Base-by-base conservation (phyloP, 139 green algal species). In the Coelastrella sp. region DNA sequence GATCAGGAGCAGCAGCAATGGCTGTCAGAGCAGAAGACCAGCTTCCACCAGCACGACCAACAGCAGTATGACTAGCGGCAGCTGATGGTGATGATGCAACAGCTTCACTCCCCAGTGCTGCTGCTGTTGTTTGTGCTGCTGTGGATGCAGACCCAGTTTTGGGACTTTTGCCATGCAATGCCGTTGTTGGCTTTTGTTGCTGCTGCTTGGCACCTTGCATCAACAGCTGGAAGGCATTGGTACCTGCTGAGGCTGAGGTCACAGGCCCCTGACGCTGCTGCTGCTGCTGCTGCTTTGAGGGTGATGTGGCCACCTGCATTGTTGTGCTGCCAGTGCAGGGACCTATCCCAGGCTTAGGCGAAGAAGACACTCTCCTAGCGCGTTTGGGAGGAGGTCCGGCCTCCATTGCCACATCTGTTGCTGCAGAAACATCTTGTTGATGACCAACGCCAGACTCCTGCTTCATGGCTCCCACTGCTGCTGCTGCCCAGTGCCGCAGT, bases 221-320 rank as follows among this genome's bases (percentile, higher is more conserved):
- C 64, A 85, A 19, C 27, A 57, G 27, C 3, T 84, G 15, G 71
- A 69, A 62, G 17, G 79, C 79, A 34, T 78, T 78, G 5, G 21
- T 27, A 76, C 91, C 92, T 51, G 89, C 8, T 5, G 27, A 40
- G 34, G 30, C 79, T 37, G 41, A 13, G 45, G 60, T n/a, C 41
- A 41, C 62, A 77, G 79, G 51, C n/a, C 4, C n/a, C 34, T 71
- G 75, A 34, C 38, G 51, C 13, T 50, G 51, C 35, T 71, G 27
- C 32, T 81, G 32, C 48, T 50, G 50, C 74, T 66, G 34, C 34
- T 50, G 73, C 73, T 81, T n/a, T n/a, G n/a, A n/a, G n/a, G n/a
- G n/a, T n/a, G n/a, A n/a, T n/a, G n/a, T n/a, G n/a, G n/a, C n/a
- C n/a, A n/a, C n/a, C n/a, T n/a, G n/a, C n/a, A n/a, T n/a, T n/a